A percentile compares a stretch with the other conserved stretches of the same genome.
These are phyloP conservation scores for Lactarius hatsudake DNA, from an alignment of 768 basidiomycete genomes.

Conservation along the genomic window DNA sequence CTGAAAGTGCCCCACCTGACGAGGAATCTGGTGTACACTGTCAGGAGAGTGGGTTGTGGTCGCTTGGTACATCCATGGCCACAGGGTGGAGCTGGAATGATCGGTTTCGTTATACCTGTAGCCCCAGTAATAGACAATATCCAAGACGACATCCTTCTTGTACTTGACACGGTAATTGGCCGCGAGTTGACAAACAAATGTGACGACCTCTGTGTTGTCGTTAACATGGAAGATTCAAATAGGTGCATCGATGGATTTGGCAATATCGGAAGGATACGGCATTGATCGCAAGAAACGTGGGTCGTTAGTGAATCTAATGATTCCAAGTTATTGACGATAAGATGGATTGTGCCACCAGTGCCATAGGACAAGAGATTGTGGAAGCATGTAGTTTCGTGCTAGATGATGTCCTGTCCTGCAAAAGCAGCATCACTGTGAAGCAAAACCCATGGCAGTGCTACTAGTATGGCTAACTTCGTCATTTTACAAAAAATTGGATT, in stretches of 20 bases:
- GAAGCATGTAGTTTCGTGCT: slow-evolving; percentile 95
- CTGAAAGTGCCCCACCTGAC: slow-evolving; percentile 92
- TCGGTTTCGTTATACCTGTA: slow-evolving; percentile 99
- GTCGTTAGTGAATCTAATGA: slow-evolving; percentile 96
- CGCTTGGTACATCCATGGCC: slow-evolving; percentile 97
- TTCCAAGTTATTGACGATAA: slow-evolving; percentile 94
- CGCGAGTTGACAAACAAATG: slow-evolving; percentile 96
- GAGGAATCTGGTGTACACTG: slow-evolving; percentile 89
- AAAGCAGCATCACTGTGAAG: slow-evolving; percentile 93
- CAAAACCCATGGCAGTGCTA: slow-evolving; percentile 78
- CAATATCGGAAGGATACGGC: slow-evolving; percentile 96
- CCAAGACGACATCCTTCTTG: slow-evolving; percentile 98
- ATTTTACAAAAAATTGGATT: slow-evolving; percentile 87
- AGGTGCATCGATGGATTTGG: slow-evolving; percentile 96
- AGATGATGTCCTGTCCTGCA: slow-evolving; percentile 96
- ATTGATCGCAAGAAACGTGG: slow-evolving; percentile 98
- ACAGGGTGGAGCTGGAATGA: slow-evolving; percentile 91
- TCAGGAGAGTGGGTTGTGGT: slow-evolving; percentile 92
- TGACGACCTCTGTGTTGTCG: slow-evolving; percentile 97
- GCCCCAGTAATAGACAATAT: slow-evolving; percentile 92
- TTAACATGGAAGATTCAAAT: slow-evolving; percentile 92
- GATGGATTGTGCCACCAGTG: slow-evolving; percentile 95
- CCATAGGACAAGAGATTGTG: slow-evolving; percentile 94
- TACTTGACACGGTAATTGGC: slow-evolving; percentile 98
- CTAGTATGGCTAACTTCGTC: slow-evolving; percentile 72